Conservation (phyloP, 148 eudicot species). For the Polygonum maritimum region DNA sequence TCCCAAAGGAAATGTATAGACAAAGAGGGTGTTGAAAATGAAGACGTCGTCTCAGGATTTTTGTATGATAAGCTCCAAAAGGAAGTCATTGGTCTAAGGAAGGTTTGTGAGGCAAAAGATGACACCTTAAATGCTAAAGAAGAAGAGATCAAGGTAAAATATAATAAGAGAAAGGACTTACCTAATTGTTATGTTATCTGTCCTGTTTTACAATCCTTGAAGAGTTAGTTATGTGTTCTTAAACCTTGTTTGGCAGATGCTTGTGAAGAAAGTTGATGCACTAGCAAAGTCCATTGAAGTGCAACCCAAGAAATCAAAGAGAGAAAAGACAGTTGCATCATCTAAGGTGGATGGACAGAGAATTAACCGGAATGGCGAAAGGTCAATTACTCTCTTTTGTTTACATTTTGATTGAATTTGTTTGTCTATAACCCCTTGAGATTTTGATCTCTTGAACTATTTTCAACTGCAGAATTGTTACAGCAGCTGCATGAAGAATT, state of each 20-base stretch:
- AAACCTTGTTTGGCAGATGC: constrained; percentile 31
- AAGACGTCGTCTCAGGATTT: constrained; percentile 79
- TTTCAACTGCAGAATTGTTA: not conserved
- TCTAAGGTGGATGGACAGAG: constrained; percentile 35
- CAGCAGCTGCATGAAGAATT: not conserved
- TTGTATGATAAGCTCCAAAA: constrained; percentile 86
- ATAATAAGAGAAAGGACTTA: not conserved
- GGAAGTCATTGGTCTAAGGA: constrained; percentile 66
- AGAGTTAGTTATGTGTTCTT: not conserved
- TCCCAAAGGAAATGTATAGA: not conserved
- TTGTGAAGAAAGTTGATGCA: constrained; percentile 64
- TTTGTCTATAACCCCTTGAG: not conserved
- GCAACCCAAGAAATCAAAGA: constrained; percentile 59
- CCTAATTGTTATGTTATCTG: not conserved
- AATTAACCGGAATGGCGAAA: not conserved
- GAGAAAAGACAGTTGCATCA: constrained; percentile 37
- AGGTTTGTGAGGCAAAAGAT: constrained; percentile 55
- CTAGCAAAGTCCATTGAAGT: constrained; percentile 53
- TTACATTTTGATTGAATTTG: not conserved
- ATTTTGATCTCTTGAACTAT: not conserved
- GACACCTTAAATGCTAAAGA: constrained; percentile 44
- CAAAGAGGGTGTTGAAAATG: constrained; percentile 18
- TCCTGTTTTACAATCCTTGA: not conserved
- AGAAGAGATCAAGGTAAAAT: constrained; percentile 73
- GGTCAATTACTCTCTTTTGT: not conserved